Conservation (phyloP, 768 basidiomycete genomes). For the Calocybe cyanea region DNA sequence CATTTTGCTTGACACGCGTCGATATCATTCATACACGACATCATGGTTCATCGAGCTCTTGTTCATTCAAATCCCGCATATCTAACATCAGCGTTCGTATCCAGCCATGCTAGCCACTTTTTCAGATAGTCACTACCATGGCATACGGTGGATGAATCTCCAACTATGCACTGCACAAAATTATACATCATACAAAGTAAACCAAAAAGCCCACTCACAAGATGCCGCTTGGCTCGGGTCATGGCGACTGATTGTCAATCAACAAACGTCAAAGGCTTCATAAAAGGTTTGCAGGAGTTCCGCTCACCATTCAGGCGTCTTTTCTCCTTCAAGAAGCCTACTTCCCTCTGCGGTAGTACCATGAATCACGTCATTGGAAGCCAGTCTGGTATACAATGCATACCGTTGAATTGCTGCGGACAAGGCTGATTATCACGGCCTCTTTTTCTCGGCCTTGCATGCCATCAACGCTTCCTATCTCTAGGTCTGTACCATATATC, state of each 20-base stretch:
- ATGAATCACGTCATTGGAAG: background rate
- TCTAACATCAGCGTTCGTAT: conserved; percentile 84
- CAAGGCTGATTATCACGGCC: conserved; percentile 87
- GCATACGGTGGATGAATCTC: conserved; percentile 87
- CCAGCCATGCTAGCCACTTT: conserved; percentile 89
- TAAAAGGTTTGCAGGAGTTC: too few species aligned
- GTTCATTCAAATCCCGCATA: conserved; percentile 70
- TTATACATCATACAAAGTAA: background rate
- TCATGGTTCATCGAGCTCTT: too few species aligned
- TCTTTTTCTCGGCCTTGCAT: conserved; percentile 98
- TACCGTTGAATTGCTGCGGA: conserved; percentile 86
- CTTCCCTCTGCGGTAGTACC: conserved; percentile 58
- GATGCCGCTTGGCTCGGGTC: conserved; percentile 86
- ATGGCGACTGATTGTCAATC: conserved; percentile 60
- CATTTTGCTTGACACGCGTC: too few species aligned
- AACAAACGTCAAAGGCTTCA: too few species aligned
- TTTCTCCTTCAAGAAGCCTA: conserved; percentile 93
- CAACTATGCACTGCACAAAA: conserved; percentile 72
- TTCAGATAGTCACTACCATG: conserved; percentile 84
- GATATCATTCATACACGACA: too few species aligned
- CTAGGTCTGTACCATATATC: conserved; percentile 61
- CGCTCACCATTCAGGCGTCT: conserved; percentile 83
- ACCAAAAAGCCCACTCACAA: conserved; percentile 47
- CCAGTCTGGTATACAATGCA: too few species aligned
- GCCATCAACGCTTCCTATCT: conserved; percentile 94